phyloP scores from a whole-genome alignment of 495 filamentous ascomycete genomes.

The Penicillium cinerascens region DNA sequence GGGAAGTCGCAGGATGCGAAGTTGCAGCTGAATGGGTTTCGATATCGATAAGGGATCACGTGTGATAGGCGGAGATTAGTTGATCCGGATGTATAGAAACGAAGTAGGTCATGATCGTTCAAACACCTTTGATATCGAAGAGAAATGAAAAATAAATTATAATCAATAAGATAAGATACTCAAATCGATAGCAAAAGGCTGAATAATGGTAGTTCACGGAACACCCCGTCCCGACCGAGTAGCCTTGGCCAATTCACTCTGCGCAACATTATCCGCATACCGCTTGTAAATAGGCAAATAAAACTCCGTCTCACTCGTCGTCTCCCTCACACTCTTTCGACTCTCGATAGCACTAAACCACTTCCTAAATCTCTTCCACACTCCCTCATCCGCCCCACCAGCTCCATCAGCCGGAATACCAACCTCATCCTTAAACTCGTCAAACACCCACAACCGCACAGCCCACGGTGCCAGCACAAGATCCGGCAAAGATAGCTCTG shows the following conservation, averaged over 20 bases:
- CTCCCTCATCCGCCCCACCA: constrained; percentile 47
- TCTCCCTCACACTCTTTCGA: constrained; percentile 56
- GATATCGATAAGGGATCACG: constrained; percentile 8
- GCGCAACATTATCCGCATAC: constrained; percentile 70
- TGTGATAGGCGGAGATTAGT: not conserved
- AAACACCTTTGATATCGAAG: not conserved
- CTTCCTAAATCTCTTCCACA: constrained; percentile 58
- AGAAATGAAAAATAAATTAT: not conserved
- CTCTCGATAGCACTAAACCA: constrained; percentile 56
- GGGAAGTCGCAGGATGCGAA: not conserved
- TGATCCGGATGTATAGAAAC: constrained; percentile 4
- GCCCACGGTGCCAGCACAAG: constrained; percentile 65
- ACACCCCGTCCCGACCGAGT: constrained; percentile 59
- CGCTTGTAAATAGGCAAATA: constrained; percentile 63
- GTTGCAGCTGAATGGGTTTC: not conserved
- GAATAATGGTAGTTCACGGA: constrained; percentile 39
- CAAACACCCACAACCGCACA: constrained; percentile 64
- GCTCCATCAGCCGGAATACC: constrained; percentile 51
- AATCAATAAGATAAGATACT: not conserved
- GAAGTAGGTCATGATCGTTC: not conserved
- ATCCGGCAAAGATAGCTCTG: constrained; percentile 55
- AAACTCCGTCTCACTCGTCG: constrained; percentile 58
- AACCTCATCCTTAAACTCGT: constrained; percentile 61
- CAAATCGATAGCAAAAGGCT: not conserved
- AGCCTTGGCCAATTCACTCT: constrained; percentile 66